Percentiles rank a stretch among this genome's conserved stretches.
Conservation (phyloP, 208 protist species). For the Acanthamoeba sp. region DNA sequence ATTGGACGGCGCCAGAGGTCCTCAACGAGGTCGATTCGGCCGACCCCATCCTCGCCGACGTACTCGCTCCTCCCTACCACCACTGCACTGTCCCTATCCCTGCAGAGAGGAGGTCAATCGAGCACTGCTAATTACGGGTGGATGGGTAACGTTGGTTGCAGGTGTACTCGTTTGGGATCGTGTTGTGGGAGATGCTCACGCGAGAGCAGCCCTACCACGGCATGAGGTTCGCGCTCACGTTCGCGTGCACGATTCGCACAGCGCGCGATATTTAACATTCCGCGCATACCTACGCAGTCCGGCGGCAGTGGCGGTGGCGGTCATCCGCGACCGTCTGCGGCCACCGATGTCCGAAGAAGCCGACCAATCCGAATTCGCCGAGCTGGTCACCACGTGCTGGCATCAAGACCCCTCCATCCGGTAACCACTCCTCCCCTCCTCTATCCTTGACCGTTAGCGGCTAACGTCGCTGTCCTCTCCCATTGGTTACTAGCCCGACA, state of each 20-base stretch:
- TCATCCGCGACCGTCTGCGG: constrained; percentile 15
- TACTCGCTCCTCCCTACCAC: too few relatives aligned
- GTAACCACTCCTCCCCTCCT: too few relatives aligned
- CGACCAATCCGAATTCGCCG: neutral
- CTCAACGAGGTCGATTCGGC: neutral
- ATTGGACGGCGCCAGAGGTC: constrained; percentile 68
- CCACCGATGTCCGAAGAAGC: neutral
- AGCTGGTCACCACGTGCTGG: constrained; percentile 45
- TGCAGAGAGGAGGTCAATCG: too few relatives aligned
- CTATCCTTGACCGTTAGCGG: too few relatives aligned
- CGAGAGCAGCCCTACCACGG: neutral
- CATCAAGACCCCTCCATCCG: constrained; percentile 48
- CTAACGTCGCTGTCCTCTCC: too few relatives aligned
- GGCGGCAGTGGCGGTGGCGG: constrained; percentile 60
- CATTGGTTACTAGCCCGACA: too few relatives aligned
- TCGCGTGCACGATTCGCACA: neutral
- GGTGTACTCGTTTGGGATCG: constrained; percentile 65
- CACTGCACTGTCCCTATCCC: too few relatives aligned
- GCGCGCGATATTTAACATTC: too few relatives aligned
- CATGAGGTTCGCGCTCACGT: neutral
- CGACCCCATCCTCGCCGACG: constrained; percentile 34
- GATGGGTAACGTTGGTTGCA: too few relatives aligned
- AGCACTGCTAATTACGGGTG: too few relatives aligned
- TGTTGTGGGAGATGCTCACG: constrained; percentile 69
- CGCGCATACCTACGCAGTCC: neutral